Evolutionary conservation across 352 stramenopile genomes (phyloP), one percentile per base, ranked within the genome.

Genomic region (Phytopythium aichiense): DNA sequence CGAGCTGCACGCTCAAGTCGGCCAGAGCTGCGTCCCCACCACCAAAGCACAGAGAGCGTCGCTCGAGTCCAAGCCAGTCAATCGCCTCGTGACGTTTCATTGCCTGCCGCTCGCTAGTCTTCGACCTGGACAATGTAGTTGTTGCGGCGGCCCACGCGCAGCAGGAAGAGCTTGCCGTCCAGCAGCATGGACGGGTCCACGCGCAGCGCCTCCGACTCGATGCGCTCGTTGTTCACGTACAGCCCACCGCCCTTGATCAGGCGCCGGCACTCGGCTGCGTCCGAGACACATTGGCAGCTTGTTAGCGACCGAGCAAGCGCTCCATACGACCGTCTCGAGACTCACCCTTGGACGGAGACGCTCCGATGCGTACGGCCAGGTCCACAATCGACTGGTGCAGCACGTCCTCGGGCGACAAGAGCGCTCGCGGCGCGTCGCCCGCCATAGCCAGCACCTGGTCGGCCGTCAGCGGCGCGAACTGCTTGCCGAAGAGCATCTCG

Each of bases 181-280:
- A 94, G 64, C 49, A 93, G 69, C 60, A 81, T 71, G n/a, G 76
- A 66, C 25, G 66, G 28, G n/a, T 76, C 64, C 7, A 75, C 42
- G 2, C 76, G 56, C 23, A 81, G 31, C 31, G 64, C 9, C 16
- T 91, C 84, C 6, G 74, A 76, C 58, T 81, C 69, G 31, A 96
- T 69, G 45, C 87, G 87, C 50, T 90, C 75, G 52, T 98, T 96
- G 65, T 97, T 97, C 35, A 99, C 65, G 73, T 97, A 98, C 56
- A 98, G 80, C 56, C 96, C 97, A 38, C 97, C 96, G 56, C 93
- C 94, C 60, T 97, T 95, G 70, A 99, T 99, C 52, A 99, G 71
- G 63, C 97, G 84, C 58, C 94, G 82, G 42, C 91, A 97, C 68
- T 99, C 96, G 59, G 95, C 97, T 90, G 60, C 56, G 65, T 48